phyloP scores from a whole-genome alignment of 2,329 filamentous ascomycete species.

The Aspergillus transmontanensis region DNA sequence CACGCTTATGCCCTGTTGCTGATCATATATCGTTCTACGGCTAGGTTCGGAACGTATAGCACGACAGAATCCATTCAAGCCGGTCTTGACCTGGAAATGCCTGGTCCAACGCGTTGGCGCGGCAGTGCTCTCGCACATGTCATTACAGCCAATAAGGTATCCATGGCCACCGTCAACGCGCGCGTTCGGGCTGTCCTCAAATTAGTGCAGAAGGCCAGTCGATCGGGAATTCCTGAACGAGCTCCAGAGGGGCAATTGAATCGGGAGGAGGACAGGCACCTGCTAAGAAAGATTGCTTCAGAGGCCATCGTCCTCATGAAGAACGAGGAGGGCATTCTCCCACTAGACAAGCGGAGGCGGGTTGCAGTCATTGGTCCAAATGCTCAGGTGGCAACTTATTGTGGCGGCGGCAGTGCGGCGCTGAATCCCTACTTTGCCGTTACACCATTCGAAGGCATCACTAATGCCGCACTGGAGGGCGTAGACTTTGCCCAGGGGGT shows the following conservation, averaged over 20 bases:
- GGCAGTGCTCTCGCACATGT: slow-evolving; percentile 35
- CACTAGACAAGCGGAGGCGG: slow-evolving; percentile 48
- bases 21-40: not conserved
- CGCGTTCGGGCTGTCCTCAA: slow-evolving; percentile 57
- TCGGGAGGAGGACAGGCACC: slow-evolving; percentile 60
- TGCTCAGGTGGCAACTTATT: slow-evolving; percentile 45
- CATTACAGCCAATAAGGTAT: slow-evolving; percentile 56
- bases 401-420: slow-evolving; percentile 66
- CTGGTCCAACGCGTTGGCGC: slow-evolving; percentile 42
- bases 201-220: slow-evolving; percentile 58
- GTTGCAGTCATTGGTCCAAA: slow-evolving; percentile 57
- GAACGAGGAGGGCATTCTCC: slow-evolving; percentile 66
- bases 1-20: not conserved
- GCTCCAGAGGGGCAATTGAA: slow-evolving; percentile 56
- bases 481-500: slow-evolving; percentile 58
- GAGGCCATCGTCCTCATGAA: slow-evolving; percentile 72
- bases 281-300: slow-evolving; percentile 65
- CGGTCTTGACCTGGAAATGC: slow-evolving; percentile 49
- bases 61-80: slow-evolving; percentile 43
- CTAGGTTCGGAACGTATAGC: slow-evolving; percentile 45
- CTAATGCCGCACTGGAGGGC: slow-evolving; percentile 23
- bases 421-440: slow-evolving; percentile 44
- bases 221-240: slow-evolving; percentile 55
- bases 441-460: slow-evolving; percentile 44
- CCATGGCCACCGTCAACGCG: slow-evolving; percentile 55